A percentile compares a stretch with the other conserved stretches of the same genome.
Evolutionary conservation across 2,329 filamentous ascomycete genomes (phyloP).

Genomic region (Helicocarpus griseus): DNA sequence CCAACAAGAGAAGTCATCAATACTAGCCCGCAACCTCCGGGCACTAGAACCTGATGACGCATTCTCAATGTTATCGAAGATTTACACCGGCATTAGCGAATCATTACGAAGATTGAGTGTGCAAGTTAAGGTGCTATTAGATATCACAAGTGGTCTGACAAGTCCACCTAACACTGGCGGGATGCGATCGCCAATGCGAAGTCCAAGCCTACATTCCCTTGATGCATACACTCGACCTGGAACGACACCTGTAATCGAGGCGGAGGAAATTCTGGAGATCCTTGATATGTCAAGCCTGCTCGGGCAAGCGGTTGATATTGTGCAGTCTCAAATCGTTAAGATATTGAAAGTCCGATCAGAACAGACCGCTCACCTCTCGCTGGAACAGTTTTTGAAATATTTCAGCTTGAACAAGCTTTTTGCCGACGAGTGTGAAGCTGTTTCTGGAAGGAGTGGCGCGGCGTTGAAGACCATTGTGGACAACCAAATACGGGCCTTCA

Average conservation of each 20-base stretch:
- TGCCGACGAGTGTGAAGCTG: slow-evolving; percentile 57
- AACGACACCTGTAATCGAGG: slow-evolving; percentile 25
- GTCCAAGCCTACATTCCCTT: slow-evolving; percentile 31
- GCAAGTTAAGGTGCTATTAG: slow-evolving; percentile 88
- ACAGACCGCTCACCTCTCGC: slow-evolving; percentile 45
- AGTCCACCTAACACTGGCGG: slow-evolving; percentile 3
- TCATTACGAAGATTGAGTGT: slow-evolving; percentile 74
- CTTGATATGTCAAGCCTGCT: slow-evolving; percentile 57
- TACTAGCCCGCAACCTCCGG: slow-evolving; percentile 77
- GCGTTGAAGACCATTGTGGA: slow-evolving; percentile 53
- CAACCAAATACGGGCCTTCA: slow-evolving; percentile 53
- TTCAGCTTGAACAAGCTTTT: slow-evolving; percentile 55
- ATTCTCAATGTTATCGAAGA: slow-evolving; percentile 68
- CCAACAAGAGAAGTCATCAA: slow-evolving; percentile 81
- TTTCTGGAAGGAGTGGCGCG: slow-evolving; percentile 52
- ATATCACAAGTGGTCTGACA: slow-evolving; percentile 61
- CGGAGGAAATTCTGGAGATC: slow-evolving; percentile 54
- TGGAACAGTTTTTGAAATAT: slow-evolving; percentile 51
- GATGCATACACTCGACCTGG: slow-evolving; percentile 30
- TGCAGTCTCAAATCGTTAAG: slow-evolving; percentile 54
- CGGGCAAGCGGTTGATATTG: slow-evolving; percentile 57
- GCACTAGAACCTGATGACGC: slow-evolving; percentile 75
- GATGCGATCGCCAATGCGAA: slow-evolving; percentile 38
- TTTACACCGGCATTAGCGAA: slow-evolving; percentile 83
- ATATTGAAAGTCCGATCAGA: slow-evolving; percentile 55